Evolutionary conservation across 2,329 filamentous ascomycete species (phyloP).

Genomic region (Davidsoniella neocaledoniae): DNA sequence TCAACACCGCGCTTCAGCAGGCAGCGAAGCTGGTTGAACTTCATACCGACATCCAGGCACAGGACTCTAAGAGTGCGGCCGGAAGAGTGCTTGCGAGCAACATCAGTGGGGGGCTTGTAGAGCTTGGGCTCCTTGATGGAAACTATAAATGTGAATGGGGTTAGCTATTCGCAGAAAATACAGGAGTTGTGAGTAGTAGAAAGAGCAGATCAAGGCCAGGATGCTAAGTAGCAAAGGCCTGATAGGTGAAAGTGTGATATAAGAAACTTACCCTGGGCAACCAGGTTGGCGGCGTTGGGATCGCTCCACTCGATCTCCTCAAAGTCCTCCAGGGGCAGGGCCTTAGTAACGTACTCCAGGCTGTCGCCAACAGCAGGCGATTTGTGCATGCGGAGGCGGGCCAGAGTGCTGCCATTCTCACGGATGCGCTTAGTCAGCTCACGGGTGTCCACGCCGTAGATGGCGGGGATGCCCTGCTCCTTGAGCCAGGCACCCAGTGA

Average conservation of each 20-base stretch:
- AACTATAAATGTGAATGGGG: slow-evolving; percentile 39
- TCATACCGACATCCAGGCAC: slow-evolving; percentile 92
- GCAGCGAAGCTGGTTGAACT: slow-evolving; percentile 94
- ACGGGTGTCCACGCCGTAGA: slow-evolving; percentile 89
- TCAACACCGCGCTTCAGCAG: slow-evolving; percentile 83
- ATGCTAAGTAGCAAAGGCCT: background rate
- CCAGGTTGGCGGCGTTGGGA: slow-evolving; percentile 83
- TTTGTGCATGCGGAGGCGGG: slow-evolving; percentile 60
- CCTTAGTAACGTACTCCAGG: slow-evolving; percentile 11
- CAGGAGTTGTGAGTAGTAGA: background rate
- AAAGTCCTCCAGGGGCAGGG: slow-evolving; percentile 35
- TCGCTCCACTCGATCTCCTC: slow-evolving; percentile 78
- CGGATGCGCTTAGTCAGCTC: slow-evolving; percentile 88
- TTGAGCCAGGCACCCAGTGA: slow-evolving; percentile 92
- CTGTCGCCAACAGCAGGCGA: slow-evolving; percentile 23
- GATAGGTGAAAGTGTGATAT: slow-evolving; percentile 1
- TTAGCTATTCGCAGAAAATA: background rate
- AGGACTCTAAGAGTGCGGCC: slow-evolving; percentile 75
- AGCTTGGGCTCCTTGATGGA: slow-evolving; percentile 76
- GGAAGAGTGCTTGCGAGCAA: slow-evolving; percentile 68
- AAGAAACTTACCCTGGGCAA: slow-evolving; percentile 66
- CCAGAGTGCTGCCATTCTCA: slow-evolving; percentile 90
- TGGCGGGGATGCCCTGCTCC: slow-evolving; percentile 83
- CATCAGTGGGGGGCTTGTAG: slow-evolving; percentile 57
- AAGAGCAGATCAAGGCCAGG: background rate